These are phyloP conservation scores for Coelastrella sp. DNA, from an alignment of 139 green algal species.

Conservation along the genomic window DNA sequence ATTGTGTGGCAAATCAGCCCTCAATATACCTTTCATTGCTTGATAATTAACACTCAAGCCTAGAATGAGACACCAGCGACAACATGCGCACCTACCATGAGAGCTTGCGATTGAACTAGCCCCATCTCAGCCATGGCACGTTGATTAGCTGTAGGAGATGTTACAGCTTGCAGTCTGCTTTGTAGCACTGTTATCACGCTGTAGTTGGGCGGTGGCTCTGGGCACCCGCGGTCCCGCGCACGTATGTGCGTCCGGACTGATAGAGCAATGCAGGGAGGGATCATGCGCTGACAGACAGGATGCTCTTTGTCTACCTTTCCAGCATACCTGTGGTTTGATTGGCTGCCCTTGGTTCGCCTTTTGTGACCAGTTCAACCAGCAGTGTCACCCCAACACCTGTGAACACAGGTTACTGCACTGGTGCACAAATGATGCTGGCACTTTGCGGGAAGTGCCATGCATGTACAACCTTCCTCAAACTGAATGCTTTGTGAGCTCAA, in stretches of 20 bases:
- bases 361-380: background rate
- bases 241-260: background rate
- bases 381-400: conserved; percentile 21
- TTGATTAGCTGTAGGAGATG: too few relatives aligned
- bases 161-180: background rate
- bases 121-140: too few relatives aligned
- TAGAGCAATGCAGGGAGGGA: background rate
- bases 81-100: too few relatives aligned
- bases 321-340: background rate
- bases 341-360: background rate
- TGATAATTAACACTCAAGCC: too few relatives aligned
- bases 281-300: too few relatives aligned
- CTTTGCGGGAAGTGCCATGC: background rate
- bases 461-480: background rate
- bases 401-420: background rate
- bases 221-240: conserved; percentile 3
- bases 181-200: background rate
- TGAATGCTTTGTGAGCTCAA: background rate
- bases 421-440: background rate
- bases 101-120: too few relatives aligned
- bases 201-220: background rate
- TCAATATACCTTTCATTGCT: too few relatives aligned
- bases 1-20: too few relatives aligned
- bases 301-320: background rate
- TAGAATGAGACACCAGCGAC: too few relatives aligned